phyloP scores from a whole-genome alignment of 1,284 basidiomycete species.

The Moniliophthora roreri region DNA sequence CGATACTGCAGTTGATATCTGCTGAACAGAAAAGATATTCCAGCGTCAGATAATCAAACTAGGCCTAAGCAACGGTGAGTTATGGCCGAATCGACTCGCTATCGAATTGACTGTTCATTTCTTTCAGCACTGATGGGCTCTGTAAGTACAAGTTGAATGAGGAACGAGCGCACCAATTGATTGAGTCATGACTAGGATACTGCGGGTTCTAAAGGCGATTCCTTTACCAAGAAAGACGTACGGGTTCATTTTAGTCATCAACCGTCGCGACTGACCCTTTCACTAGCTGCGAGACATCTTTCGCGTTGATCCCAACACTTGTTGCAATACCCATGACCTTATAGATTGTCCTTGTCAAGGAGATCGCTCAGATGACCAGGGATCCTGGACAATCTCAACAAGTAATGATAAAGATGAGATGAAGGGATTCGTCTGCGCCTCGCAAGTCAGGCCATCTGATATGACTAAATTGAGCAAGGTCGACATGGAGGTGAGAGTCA shows the following conservation, averaged over 20 bases:
- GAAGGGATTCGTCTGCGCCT: slow-evolving; percentile 71
- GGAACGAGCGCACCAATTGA: slow-evolving; percentile 17
- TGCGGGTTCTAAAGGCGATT: slow-evolving; percentile 69
- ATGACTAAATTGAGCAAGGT: slow-evolving; percentile 42
- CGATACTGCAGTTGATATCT: neutral
- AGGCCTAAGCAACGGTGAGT: slow-evolving; percentile 83
- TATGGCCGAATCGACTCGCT: too few relatives aligned
- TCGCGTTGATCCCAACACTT: slow-evolving; percentile 76
- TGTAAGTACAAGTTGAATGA: slow-evolving; percentile 31
- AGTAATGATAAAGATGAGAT: slow-evolving; percentile 27
- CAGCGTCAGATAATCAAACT: slow-evolving; percentile 97
- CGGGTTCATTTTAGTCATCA: slow-evolving; percentile 22
- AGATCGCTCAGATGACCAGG: slow-evolving; percentile 23
- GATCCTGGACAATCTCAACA: neutral
- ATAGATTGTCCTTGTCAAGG: slow-evolving; percentile 70
- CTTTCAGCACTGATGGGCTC: slow-evolving; percentile 63
- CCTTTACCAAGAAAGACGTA: slow-evolving; percentile 89
- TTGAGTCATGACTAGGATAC: slow-evolving; percentile 34
- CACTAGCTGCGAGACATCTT: slow-evolving; percentile 87
- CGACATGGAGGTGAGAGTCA: slow-evolving; percentile 52
- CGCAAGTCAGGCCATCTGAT: slow-evolving; percentile 52
- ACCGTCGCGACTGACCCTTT: slow-evolving; percentile 10
- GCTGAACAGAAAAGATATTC: slow-evolving; percentile 74
- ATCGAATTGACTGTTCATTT: slow-evolving; percentile 14
- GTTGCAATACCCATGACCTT: slow-evolving; percentile 91